Evolutionary conservation across 441 rosid species (phyloP), one percentile per base, ranked within the genome.

Genomic region (Erodium trifolium): DNA sequence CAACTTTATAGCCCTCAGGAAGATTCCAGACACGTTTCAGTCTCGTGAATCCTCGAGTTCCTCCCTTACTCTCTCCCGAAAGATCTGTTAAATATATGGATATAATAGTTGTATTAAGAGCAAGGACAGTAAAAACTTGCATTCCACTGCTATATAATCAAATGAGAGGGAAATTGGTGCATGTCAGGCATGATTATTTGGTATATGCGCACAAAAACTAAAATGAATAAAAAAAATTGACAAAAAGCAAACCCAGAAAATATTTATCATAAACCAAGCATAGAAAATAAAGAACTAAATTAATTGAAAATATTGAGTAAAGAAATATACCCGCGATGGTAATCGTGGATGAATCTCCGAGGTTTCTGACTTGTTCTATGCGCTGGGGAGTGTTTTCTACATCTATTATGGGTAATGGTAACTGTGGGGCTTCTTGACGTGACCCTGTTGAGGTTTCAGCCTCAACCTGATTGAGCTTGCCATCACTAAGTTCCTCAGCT

Each of bases 1-100:
- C 59, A 51, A 51, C 59, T 51, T n/a, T 51, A 51, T 51, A 51
- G 59, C 59, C 59, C 59, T 51, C 59, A n/a, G 59, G 59, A 4
- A 51, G 59, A 51, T 51, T n/a, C 59, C 59, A 51, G 6, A 51
- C 16, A 1, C 59, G 59, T 1, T 16, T 51, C 59, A 51, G 59
- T 51, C 16, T 51, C 1, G 5, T 51, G 59, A 4, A 51, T 4
- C 59, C 59, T 51, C 59, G 59, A 16, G 59, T 51, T 16, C 59
- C 16, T 16, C 27, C 27, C 27, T 13, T 51, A 51, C 59, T n/a
- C 59, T 51, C 59, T 51, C 5, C 17, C 1, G 59, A 51, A 51
- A 16, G 59, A 3, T 16, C 59, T 51, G 3, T 51, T n/a, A 14
- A 51, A 51, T 16, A 51, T 51, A 13, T 51, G 5, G 5, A 51